phyloP scores from a whole-genome alignment of 768 basidiomycete genomes.

The Phaeolepiota aurea region DNA sequence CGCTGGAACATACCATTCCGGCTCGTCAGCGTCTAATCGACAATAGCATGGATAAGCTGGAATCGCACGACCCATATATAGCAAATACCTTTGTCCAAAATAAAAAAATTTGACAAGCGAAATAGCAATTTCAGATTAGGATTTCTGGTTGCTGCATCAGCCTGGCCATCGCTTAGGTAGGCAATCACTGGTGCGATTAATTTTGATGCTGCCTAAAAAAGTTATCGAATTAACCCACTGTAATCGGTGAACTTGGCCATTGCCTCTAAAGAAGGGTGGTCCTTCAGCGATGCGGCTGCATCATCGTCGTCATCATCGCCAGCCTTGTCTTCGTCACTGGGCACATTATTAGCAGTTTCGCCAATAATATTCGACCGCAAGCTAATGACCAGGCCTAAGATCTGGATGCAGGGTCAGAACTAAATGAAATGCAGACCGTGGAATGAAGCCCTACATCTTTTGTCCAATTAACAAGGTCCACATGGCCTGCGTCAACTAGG shows the following conservation, averaged over 20 bases:
- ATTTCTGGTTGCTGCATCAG: constrained; percentile 70
- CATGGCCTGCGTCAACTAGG: constrained; percentile 58
- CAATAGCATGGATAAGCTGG: constrained; percentile 3
- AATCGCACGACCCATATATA: background rate
- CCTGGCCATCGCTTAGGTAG: constrained; percentile 66
- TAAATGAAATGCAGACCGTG: background rate
- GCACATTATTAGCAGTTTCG: constrained; percentile 40
- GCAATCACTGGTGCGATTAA: constrained; percentile 63
- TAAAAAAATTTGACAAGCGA: constrained; percentile 65
- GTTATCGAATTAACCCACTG: constrained; percentile 40
- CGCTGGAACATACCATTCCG: constrained; percentile 82
- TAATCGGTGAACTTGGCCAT: constrained; percentile 65
- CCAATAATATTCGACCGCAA: constrained; percentile 54
- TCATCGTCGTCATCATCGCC: constrained; percentile 17
- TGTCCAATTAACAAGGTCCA: constrained; percentile 68
- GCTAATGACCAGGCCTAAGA: constrained; percentile 49
- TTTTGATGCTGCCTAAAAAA: background rate
- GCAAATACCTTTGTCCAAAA: constrained; percentile 55
- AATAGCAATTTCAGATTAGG: constrained; percentile 79
- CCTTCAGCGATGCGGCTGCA: constrained; percentile 12
- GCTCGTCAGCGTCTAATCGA: constrained; percentile 51
- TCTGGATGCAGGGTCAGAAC: constrained; percentile 27
- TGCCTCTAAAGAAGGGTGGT: constrained; percentile 61
- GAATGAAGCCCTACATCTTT: constrained; percentile 51
- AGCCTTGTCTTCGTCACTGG: constrained; percentile 22